Base-by-base conservation (phyloP, 345 rosid species). In the Lepidium africanum region DNA sequence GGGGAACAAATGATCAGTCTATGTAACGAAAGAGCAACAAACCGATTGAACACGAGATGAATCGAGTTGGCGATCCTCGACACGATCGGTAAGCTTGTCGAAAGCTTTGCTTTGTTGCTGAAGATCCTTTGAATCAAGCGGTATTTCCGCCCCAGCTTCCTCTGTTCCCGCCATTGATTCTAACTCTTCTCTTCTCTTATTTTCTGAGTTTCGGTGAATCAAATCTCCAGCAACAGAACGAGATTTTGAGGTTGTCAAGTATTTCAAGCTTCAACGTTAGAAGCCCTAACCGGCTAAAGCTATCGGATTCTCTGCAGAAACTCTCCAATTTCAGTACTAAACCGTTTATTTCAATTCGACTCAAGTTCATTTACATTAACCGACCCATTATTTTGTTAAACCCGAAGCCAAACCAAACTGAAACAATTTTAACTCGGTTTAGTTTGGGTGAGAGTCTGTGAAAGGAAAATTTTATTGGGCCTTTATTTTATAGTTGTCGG, bases 61-160 rank as follows among this genome's bases (percentile, higher is more conserved):
- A 72, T 91, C 90, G 77, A 94, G 96, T 85, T 94, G 99, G 19
- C 97, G 97, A 76, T 94, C 99, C 79, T 94, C 96, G 23, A 94
- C 99, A 6, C 83, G 99, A 80, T 94, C 97, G 54, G 97, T 91
- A 76, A 94, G 97, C 87, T 89, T 94, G 78, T 94, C 96, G 35
- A 94, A 76, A 16, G 96, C 97, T 78, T 94, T 94, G 91, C 93
- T 94, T 77, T 94, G 96, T 76, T 91, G 96, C 78, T 91, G 99
- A 14, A 94, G 70, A 51, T 94, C 99, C 81, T 94, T 94, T 3
- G 97, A 94, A 77, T 91, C 96, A 2, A 77, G 78, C 43, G 80
- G 65, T 53, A 83, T 76, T 52, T 86, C 96, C 9, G 74, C 77
- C 10, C 82, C 95, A 63, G 77, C 85, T 70, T 83, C 97, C 5